phyloP scores from a whole-genome alignment of 1,139 yeast genomes.

The Lodderomyces pseudojiufengensis region DNA sequence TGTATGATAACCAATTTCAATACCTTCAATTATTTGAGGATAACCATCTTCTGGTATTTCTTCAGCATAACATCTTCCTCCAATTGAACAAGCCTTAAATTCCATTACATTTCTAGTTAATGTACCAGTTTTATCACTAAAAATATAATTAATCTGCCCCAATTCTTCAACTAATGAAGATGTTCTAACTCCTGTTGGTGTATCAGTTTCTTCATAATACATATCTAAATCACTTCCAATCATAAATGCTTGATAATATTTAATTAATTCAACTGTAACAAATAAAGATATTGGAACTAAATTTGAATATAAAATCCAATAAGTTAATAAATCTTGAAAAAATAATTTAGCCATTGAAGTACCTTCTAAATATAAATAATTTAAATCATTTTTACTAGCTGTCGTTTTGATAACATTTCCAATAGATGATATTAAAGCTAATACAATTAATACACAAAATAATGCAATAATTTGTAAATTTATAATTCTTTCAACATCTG shows the following conservation, averaged over 20 bases:
- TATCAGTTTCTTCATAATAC: constrained; percentile 82
- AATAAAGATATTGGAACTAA: constrained; percentile 93
- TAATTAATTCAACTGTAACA: constrained; percentile 93
- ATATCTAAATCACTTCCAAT: constrained; percentile 92
- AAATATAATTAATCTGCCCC: constrained; percentile 93
- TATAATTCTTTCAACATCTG: constrained; percentile 94
- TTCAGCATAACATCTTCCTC: constrained; percentile 84
- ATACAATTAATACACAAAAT: constrained; percentile 70
- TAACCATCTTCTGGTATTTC: constrained; percentile 89
- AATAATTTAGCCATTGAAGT: constrained; percentile 68
- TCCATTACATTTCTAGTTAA: constrained; percentile 95
- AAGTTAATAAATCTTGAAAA: constrained; percentile 83
- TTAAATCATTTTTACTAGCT: constrained; percentile 48
- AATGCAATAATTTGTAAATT: constrained; percentile 87
- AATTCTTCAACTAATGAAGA: constrained; percentile 93
- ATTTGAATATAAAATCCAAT: constrained; percentile 94
- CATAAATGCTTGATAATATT: constrained; percentile 91
- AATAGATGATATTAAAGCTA: constrained; percentile 75
- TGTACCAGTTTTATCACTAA: constrained; percentile 96
- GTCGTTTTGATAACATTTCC: constrained; percentile 81
- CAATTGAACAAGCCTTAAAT: constrained; percentile 89
- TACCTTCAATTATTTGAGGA: constrained; percentile 68
- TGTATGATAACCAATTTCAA: constrained; percentile 76
- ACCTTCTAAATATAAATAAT: constrained; percentile 68
- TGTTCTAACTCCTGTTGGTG: constrained; percentile 93